Base-by-base conservation (phyloP, 345 rosid genomes). In the Trapa bicornis region DNA sequence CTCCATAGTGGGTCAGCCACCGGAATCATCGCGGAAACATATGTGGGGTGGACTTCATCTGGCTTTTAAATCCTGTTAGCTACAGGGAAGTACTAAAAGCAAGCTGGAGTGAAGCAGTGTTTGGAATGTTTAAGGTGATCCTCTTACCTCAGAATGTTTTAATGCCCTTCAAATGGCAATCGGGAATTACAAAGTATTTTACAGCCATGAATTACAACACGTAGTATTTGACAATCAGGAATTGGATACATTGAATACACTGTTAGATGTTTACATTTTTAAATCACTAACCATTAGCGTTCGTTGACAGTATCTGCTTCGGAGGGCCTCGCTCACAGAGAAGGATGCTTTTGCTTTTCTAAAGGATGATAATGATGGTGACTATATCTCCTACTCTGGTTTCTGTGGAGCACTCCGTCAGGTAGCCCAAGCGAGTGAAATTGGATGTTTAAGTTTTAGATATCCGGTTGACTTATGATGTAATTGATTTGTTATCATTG, bases 21-120 rank as follows among this genome's bases (percentile, higher is more conserved):
- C 82, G 85, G 71, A 94, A 94, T 78, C 97, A 89, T 71, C 86
- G 99, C 69, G 99, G 99, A 37, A 86, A 89, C 80, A 91, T 91
- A 73, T 94, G 99, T 58, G 99, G 99, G 50, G 99, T 94, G 56
- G 97, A 94, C 80, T 94, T 94, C 73, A 91, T 94, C 76, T 94
- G 92, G 97, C 96, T 94, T 66, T 84, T 89, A 33, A 92, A 92
- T 80, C 98, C 98, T 67, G 88, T 86, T 47, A 79, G 81, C 69
- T 83, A 86, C 65, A 77, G 86, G 45, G 86, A 88, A 71, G 74
- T 88, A 54, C 80, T 89, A 4, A 86, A 85, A 79, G 76, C 97
- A 17, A 88, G 98, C 56, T 89, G 97, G 98, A 88, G 85, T 75
- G 97, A 86, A 75, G 93, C 98, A 6, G 96, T 85, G n/a, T 93